A percentile compares a stretch with the other conserved stretches of the same genome.
phyloP scores from a whole-genome alignment of 2,329 filamentous ascomycete genomes.

The Monosporascus cannonballus region DNA sequence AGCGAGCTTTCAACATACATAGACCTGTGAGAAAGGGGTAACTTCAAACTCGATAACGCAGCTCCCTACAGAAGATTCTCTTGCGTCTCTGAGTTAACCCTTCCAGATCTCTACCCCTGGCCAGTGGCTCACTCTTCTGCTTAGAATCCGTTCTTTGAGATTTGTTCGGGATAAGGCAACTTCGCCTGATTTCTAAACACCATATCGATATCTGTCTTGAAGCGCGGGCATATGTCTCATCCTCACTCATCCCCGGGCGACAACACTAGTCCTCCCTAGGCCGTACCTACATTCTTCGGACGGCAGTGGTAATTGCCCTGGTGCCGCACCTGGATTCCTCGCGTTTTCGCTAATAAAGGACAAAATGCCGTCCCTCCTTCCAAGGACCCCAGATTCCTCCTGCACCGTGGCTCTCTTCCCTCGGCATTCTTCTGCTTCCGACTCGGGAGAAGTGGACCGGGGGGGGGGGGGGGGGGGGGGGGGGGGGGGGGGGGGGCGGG shows the following conservation, averaged over 20 bases:
- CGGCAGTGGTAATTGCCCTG: conserved; percentile 4
- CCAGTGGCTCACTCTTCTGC: neutral
- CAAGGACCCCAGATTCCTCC: neutral
- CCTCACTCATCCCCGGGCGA: neutral
- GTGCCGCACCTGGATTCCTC: conserved; percentile 13
- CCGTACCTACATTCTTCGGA: conserved; percentile 17
- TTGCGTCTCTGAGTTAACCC: neutral
- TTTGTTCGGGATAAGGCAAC: neutral
- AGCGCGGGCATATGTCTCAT: conserved; percentile 1
- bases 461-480: no score
- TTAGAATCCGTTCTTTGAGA: neutral
- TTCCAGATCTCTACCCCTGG: neutral
- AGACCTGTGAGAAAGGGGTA: no score
- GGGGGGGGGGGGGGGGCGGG: no score
- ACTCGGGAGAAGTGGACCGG: no score
- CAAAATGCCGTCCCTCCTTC: neutral
- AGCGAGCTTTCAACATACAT: no score
- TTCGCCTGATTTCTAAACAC: neutral
- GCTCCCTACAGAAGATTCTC: neutral
- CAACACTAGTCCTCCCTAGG: conserved; percentile 4
- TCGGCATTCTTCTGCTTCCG: neutral
- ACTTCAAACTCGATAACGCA: no score
- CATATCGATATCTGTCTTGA: conserved; percentile 3
- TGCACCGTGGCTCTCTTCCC: neutral
- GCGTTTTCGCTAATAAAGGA: conserved; percentile 1